Evolutionary conservation across 805 yeast genomes (phyloP), one percentile per base, ranked within the genome.

Genomic region (Ogataea methylovora): DNA sequence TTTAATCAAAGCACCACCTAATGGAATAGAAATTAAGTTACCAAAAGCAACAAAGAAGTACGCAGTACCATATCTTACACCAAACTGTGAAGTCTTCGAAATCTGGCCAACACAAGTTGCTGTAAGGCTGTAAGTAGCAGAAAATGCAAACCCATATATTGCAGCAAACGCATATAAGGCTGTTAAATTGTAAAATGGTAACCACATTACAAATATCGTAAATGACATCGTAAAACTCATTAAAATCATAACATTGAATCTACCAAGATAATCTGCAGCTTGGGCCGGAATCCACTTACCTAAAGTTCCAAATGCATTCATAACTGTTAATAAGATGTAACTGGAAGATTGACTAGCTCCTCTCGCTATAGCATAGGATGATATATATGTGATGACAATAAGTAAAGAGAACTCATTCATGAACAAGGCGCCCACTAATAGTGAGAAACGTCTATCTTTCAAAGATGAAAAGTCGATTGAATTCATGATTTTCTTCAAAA

Each of bases 31-130:
- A n/a, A 69, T 60, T 12, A 74, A 52, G 26, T 64, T 58, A 13
- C 67, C 59, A 30, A 75, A 52, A 33, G 84, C 70, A 10, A 73
- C 76, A 45, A 76, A 54, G 32, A 74, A 75, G 51, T 77, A 79
- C 40, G 77, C 69, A 12, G 84, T 67, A 0, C 87, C 87, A 43
- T 75, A 82, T 15, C 81, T 57, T 41, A 73, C 76, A 14, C 88
- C 88, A 50, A 79, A 81, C 36, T 76, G 71, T 37, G 66, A 61
- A 0, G 76, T 74, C 9, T 67, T 67, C 9, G 79, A 69, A 15
- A 79, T 70, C 33, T 70, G 68, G 1, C 79, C 71, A 26, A 79
- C 64, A 34, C 84, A 76, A 3, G 76, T 81, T 0, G 86, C 84
- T 0, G 78, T 67, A 33, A 80, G 52, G 1, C 84, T 69, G 30